Percentiles rank a stretch among this genome's conserved stretches.
These are phyloP conservation scores for Ogataea thermomethanolica DNA, from an alignment of 805 yeast genomes.

Conservation along the genomic window DNA sequence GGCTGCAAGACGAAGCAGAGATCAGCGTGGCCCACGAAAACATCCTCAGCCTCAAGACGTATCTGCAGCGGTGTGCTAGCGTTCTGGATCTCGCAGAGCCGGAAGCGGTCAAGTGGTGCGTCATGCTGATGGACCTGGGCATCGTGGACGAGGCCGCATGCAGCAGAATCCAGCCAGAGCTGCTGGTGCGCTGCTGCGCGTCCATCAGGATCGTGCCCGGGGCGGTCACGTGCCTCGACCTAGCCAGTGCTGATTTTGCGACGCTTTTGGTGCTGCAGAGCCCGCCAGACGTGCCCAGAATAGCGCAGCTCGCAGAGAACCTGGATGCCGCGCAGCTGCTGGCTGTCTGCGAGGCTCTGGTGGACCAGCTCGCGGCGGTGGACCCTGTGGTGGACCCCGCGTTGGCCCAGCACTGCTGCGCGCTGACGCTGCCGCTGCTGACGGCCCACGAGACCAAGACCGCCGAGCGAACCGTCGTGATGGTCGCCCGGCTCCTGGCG, in stretches of 20 bases:
- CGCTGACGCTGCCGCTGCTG: conserved; percentile 9
- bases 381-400: too few species aligned
- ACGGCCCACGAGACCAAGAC: conserved; percentile 32
- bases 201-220: background rate
- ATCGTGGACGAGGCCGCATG: background rate
- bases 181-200: background rate
- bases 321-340: background rate
- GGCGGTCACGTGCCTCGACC: background rate
- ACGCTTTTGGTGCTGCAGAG: background rate
- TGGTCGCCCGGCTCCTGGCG: conserved; percentile 32
- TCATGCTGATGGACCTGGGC: background rate
- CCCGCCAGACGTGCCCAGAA: background rate
- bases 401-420: too few species aligned
- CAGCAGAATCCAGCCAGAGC: background rate
- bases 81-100: background rate
- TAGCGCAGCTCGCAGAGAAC: background rate
- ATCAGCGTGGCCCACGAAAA: background rate
- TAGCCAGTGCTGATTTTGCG: background rate
- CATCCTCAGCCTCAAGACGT: background rate
- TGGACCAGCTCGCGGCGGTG: too few species aligned
- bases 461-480: conserved; percentile 37
- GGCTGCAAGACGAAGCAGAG: background rate
- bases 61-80: background rate
- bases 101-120: conserved; percentile 1
- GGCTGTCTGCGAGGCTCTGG: background rate